Evolutionary conservation across 768 basidiomycete species (phyloP), one percentile per base, ranked within the genome.

Genomic region (Trametes meyenii): DNA sequence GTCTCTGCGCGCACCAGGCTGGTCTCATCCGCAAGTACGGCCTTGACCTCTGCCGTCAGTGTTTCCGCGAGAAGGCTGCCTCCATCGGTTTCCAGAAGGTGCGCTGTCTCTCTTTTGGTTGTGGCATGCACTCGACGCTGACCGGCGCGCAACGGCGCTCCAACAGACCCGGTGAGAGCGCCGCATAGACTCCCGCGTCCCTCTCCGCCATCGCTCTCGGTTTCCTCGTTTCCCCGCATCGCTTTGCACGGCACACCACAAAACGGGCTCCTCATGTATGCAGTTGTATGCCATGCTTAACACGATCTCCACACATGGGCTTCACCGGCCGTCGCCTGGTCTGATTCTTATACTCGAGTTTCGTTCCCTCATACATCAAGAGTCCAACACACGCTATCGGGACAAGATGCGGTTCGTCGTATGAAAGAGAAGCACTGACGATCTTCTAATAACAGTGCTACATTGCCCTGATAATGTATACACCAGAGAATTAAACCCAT

Each of bases 21-120:
- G 95, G 95, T 89, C 86, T 97, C 76, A 94, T 97, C 77, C 91
- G 95, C 79, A 93, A 96, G 79, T 95, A 96, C 78, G 94, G 95
- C 60, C 87, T 96, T 68, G 94, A 96, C 81, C 89, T 97, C 70
- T 97, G 95, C 81, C 92, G 95, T 78, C 95, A 97, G 78, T 97
- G 95, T 80, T 97, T 96, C 90, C 91, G 95, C 70, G 95, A 97
- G 82, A 95, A 94, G 81, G 84, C 93, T 54, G 84, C 88, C 69
- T 89, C 90, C 62, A 97, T 97, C 70, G 95, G 95, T 62, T 97
- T 97, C 83, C 81, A 84, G 74, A 97, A 97, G 92, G 95, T 96
- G 56, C 45, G 64, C n/a, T n/a, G n/a, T n/a, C n/a, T n/a, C n/a
- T 24, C 11, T 23, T 23, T 14, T 12, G 49, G 17, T 23, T 40